Conservation (phyloP, 2,329 filamentous ascomycete genomes). For the Byssothecium circinans region DNA sequence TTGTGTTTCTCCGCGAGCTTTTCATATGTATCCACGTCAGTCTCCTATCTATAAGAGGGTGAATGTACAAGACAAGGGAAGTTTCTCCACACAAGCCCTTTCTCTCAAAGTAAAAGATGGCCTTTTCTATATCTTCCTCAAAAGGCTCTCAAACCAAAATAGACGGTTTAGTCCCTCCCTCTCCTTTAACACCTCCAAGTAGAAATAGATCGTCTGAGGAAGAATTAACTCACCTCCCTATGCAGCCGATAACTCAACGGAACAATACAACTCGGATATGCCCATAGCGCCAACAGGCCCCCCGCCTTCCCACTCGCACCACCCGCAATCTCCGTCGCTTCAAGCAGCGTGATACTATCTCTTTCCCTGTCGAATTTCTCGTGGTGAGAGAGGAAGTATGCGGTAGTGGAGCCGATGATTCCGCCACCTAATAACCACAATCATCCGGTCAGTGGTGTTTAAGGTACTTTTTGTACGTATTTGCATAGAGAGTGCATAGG, state of each 20-base stretch:
- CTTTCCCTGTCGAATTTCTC: slow-evolving; percentile 72
- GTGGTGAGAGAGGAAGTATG: slow-evolving; percentile 88
- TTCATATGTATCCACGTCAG: no score
- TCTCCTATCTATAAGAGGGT: no score
- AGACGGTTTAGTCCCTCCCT: neutral
- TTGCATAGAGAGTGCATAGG: no score
- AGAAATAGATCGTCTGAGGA: neutral
- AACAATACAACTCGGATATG: slow-evolving; percentile 82
- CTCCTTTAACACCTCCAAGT: neutral
- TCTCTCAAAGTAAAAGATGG: neutral
- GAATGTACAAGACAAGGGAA: no score
- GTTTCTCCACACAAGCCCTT: neutral
- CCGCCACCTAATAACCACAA: slow-evolving; percentile 67
- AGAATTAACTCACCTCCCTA: slow-evolving; percentile 52
- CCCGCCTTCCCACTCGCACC: slow-evolving; percentile 94
- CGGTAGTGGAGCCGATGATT: slow-evolving; percentile 88
- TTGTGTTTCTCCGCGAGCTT: slow-evolving; percentile 76
- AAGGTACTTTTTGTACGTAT: no score
- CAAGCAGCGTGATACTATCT: slow-evolving; percentile 82
- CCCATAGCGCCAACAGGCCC: slow-evolving; percentile 86
- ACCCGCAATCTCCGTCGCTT: slow-evolving; percentile 83
- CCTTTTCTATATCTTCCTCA: neutral
- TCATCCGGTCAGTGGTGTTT: no score
- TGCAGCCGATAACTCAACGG: slow-evolving; percentile 84
- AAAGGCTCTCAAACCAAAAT: no score